Evolutionary conservation across 371 early-diverging fungal species (phyloP).

Genomic region (Entomophthora muscae): DNA sequence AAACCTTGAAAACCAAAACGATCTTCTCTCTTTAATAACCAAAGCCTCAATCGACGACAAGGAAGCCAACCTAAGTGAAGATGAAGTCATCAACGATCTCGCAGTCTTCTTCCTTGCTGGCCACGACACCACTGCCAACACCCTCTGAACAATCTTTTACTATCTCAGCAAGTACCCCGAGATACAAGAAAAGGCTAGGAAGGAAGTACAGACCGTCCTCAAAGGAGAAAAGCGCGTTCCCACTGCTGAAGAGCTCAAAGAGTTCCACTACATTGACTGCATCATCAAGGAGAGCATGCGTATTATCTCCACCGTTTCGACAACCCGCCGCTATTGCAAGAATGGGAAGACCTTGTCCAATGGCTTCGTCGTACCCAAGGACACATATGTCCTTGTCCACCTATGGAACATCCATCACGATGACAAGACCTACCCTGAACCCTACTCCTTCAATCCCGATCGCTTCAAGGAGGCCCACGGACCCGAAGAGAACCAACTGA

Average conservation of each 20-base stretch:
- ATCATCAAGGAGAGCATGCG: slow-evolving; percentile 7
- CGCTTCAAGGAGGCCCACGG: not conserved
- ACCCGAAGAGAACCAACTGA: not conserved
- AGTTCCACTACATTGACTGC: not conserved
- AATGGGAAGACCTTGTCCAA: not conserved
- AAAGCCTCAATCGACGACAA: not conserved
- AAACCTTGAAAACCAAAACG: not conserved
- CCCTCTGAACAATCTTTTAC: slow-evolving; percentile 19
- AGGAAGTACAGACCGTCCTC: not conserved
- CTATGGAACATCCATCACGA: not conserved
- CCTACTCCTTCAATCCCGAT: not conserved
- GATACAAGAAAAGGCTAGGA: not conserved
- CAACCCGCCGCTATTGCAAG: not conserved
- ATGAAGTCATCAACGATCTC: slow-evolving; percentile 13
- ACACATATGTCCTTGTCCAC: not conserved
- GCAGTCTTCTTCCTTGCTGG: slow-evolving; percentile 24
- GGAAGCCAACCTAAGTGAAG: slow-evolving; percentile 9
- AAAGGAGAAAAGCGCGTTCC: not conserved
- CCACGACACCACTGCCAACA: slow-evolving; percentile 24
- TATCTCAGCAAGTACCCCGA: slow-evolving; percentile 15
- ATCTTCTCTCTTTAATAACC: not conserved
- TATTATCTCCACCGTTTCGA: not conserved
- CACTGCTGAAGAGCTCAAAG: not conserved
- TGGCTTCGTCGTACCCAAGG: not conserved
- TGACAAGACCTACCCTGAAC: not conserved